These are phyloP conservation scores for Lophium mytilinum DNA, from an alignment of 495 filamentous ascomycete species.

Conservation along the genomic window DNA sequence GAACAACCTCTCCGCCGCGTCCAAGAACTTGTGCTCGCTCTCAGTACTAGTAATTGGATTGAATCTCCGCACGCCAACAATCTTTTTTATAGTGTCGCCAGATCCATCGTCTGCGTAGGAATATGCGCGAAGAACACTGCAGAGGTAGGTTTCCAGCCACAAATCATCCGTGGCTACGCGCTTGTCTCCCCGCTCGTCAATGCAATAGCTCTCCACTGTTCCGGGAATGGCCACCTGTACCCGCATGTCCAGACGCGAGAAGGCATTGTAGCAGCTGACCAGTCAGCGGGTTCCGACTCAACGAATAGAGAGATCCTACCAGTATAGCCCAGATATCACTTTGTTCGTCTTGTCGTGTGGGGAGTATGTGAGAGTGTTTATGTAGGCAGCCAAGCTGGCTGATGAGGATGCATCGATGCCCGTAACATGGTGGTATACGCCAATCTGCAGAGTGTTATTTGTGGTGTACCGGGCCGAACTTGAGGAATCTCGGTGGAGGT, in stretches of 20 bases:
- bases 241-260: slow-evolving; percentile 95
- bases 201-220: slow-evolving; percentile 88
- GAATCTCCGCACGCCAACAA: slow-evolving; percentile 88
- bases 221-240: slow-evolving; percentile 95
- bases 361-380: slow-evolving; percentile 91
- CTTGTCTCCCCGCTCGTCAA: slow-evolving; percentile 93
- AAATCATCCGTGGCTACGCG: slow-evolving; percentile 82
- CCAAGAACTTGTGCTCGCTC: slow-evolving; percentile 91
- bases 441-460: slow-evolving; percentile 46
- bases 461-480: too few species aligned
- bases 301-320: slow-evolving; percentile 43
- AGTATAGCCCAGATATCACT: slow-evolving; percentile 88
- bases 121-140: slow-evolving; percentile 85
- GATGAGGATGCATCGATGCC: slow-evolving; percentile 96
- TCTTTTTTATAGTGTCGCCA: slow-evolving; percentile 84
- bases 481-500: too few species aligned
- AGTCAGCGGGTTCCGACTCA: slow-evolving; percentile 13
- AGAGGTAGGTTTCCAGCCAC: slow-evolving; percentile 96
- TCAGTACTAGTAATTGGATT: slow-evolving; percentile 97
- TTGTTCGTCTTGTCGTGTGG: slow-evolving; percentile 80
- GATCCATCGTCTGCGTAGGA: slow-evolving; percentile 92
- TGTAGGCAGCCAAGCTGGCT: slow-evolving; percentile 91
- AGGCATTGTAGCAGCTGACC: slow-evolving; percentile 94
- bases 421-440: slow-evolving; percentile 96
- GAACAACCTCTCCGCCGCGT: slow-evolving; percentile 89